phyloP scores from a whole-genome alignment of 2,329 filamentous ascomycete genomes.

The Fusarium austroafricanum region DNA sequence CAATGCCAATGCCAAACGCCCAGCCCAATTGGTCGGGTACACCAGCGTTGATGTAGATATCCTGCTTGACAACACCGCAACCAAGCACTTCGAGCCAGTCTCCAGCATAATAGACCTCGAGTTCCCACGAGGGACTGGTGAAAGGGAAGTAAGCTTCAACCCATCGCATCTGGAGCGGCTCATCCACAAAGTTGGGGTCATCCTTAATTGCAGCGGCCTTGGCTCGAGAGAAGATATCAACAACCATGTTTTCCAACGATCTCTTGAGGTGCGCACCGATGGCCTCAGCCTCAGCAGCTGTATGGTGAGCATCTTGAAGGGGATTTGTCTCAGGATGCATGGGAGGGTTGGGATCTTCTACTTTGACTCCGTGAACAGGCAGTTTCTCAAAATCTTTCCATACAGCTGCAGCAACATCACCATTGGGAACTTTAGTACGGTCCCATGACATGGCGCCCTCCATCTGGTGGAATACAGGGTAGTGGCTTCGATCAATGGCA shows the following conservation, averaged over 20 bases:
- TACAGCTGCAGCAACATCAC: slow-evolving; percentile 73
- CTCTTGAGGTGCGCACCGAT: slow-evolving; percentile 88
- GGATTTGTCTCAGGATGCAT: slow-evolving; percentile 85
- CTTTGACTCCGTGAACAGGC: slow-evolving; percentile 78
- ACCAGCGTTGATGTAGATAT: slow-evolving; percentile 80
- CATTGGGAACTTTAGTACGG: slow-evolving; percentile 67
- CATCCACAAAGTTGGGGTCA: slow-evolving; percentile 64
- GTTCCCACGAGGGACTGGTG: slow-evolving; percentile 93
- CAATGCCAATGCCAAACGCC: slow-evolving; percentile 95
- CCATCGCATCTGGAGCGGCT: slow-evolving; percentile 90
- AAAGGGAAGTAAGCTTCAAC: slow-evolving; percentile 98
- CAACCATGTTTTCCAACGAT: slow-evolving; percentile 88
- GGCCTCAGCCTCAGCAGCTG: slow-evolving; percentile 80
- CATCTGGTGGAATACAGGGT: slow-evolving; percentile 99
- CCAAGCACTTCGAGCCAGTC: slow-evolving; percentile 97
- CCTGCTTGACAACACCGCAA: slow-evolving; percentile 89
- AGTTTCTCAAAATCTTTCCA: slow-evolving; percentile 76
- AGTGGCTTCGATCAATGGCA: slow-evolving; percentile 94
- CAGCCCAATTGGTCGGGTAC: slow-evolving; percentile 83
- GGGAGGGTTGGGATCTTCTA: slow-evolving; percentile 86
- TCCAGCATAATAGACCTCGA: slow-evolving; percentile 93
- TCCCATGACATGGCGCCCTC: slow-evolving; percentile 94
- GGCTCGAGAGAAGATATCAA: slow-evolving; percentile 86
- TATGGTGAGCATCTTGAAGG: slow-evolving; percentile 78
- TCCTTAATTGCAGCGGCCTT: slow-evolving; percentile 70